These are phyloP conservation scores for Apiotrichum gamsii DNA, from an alignment of 1,284 basidiomycete genomes.

Conservation along the genomic window DNA sequence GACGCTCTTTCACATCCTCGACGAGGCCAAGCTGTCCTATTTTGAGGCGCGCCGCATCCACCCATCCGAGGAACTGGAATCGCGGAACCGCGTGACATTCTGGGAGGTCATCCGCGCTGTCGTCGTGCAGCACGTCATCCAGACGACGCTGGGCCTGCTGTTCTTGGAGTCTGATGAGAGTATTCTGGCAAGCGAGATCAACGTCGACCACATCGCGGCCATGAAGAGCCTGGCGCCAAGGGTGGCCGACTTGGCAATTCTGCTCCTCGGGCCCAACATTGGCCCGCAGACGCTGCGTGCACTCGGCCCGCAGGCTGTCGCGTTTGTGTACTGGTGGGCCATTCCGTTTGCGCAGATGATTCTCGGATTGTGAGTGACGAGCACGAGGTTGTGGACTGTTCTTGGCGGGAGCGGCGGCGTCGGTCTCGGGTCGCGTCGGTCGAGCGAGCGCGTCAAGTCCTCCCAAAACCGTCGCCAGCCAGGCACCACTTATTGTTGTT, in stretches of 20 bases:
- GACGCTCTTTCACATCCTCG: constrained; percentile 72
- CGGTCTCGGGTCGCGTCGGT: too few species aligned
- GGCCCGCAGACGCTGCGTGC: constrained; percentile 46
- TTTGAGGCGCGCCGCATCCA: constrained; percentile 83
- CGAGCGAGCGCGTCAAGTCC: too few species aligned
- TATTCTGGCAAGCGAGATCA: constrained; percentile 34
- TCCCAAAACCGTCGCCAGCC: too few species aligned
- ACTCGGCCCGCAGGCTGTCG: constrained; percentile 57
- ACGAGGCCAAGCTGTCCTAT: constrained; percentile 66
- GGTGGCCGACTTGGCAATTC: constrained; percentile 49
- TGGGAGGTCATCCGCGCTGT: constrained; percentile 71
- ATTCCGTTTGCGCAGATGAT: constrained; percentile 72
- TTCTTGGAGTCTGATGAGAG: constrained; percentile 59
- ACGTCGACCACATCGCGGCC: constrained; percentile 53
- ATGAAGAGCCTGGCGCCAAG: constrained; percentile 50
- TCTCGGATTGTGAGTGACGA: constrained; percentile 77
- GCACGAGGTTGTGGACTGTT: too few species aligned
- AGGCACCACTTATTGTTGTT: too few species aligned
- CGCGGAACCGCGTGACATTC: constrained; percentile 69
- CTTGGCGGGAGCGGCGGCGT: too few species aligned
- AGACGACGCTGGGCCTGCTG: constrained; percentile 67
- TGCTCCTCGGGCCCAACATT: constrained; percentile 47
- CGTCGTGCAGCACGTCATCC: constrained; percentile 76
- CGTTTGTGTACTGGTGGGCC: constrained; percentile 89
- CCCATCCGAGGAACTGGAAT: constrained; percentile 70